These are phyloP conservation scores for Saccharomyces pastorianus DNA, from an alignment of 1,139 yeast genomes.

Conservation along the genomic window DNA sequence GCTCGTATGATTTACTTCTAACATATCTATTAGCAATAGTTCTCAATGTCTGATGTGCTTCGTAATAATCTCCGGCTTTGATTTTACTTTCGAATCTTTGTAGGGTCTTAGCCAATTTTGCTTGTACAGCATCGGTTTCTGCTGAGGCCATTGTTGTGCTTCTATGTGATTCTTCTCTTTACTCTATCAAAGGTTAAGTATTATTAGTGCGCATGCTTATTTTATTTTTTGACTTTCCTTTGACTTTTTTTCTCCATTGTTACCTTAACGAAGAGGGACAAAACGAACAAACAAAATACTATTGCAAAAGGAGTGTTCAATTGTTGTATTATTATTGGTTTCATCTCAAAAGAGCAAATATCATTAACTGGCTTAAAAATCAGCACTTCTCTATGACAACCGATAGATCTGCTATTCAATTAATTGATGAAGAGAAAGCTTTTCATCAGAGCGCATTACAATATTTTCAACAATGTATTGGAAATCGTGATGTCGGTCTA, in stretches of 20 bases:
- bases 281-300: background rate
- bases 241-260: background rate
- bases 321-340: background rate
- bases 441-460: constrained; percentile 40
- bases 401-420: constrained; percentile 41
- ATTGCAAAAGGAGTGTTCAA: background rate
- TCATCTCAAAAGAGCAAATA: background rate
- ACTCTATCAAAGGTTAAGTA: too few species aligned
- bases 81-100: constrained; percentile 63
- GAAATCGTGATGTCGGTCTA: constrained; percentile 45
- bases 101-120: constrained; percentile 51
- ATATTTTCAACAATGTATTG: constrained; percentile 33
- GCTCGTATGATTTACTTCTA: constrained; percentile 53
- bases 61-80: constrained; percentile 71
- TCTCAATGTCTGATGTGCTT: constrained; percentile 89
- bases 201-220: background rate
- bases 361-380: too few species aligned
- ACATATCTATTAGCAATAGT: constrained; percentile 82
- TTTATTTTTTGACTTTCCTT: background rate
- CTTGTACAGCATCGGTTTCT: constrained; percentile 9
- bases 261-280: constrained; percentile 1
- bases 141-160: background rate
- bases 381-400: background rate
- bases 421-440: constrained; percentile 67
- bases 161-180: too few species aligned